These are phyloP conservation scores for Penstemon barbatus DNA, from an alignment of 257 asterid species.

Conservation along the genomic window DNA sequence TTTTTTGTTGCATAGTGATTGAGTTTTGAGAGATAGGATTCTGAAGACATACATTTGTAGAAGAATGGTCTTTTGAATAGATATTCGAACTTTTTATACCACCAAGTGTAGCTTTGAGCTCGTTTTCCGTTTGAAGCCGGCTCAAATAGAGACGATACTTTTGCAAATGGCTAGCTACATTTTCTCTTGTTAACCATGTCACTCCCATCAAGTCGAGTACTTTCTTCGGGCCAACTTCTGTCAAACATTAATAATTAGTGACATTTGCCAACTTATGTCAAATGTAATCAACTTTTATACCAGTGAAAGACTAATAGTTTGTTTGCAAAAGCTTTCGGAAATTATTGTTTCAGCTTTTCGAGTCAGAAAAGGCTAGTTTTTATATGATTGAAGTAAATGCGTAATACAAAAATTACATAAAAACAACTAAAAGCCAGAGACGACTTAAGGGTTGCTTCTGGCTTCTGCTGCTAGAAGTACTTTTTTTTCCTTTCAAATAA, in stretches of 20 bases:
- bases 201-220: constrained; percentile 73
- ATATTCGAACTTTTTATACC: constrained; percentile 45
- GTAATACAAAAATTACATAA: too few species aligned
- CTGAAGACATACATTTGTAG: constrained; percentile 37
- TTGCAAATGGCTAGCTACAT: constrained; percentile 89
- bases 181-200: constrained; percentile 71
- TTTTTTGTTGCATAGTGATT: constrained; percentile 26
- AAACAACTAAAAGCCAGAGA: too few species aligned
- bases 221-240: constrained; percentile 82
- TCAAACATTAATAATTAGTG: constrained; percentile 15
- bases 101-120: constrained; percentile 41
- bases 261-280: too few species aligned
- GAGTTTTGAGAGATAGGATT: constrained; percentile 23
- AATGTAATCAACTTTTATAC: background rate
- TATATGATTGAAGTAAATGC: too few species aligned
- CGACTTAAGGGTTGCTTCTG: too few species aligned
- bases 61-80: constrained; percentile 38
- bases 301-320: background rate
- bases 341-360: too few species aligned
- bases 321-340: too few species aligned
- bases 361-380: too few species aligned
- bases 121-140: constrained; percentile 72
- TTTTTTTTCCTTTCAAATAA: too few species aligned
- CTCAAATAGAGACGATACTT: constrained; percentile 86
- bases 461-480: too few species aligned